Evolutionary conservation across 1,284 basidiomycete genomes (phyloP).

Genomic region (Cystobasidium pallidum): DNA sequence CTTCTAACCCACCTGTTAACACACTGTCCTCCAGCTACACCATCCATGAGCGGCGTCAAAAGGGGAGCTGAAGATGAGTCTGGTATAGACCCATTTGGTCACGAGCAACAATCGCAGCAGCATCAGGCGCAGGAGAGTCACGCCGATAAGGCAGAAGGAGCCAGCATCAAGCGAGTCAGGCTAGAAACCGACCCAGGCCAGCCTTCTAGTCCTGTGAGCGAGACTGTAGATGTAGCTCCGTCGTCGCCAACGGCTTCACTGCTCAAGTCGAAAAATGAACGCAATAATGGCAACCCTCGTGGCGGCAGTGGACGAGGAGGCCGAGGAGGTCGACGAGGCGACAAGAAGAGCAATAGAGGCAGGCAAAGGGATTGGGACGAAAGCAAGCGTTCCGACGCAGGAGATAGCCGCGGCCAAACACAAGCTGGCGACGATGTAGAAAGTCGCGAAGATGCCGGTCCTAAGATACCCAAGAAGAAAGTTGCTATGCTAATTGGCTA

Average conservation of each 20-base stretch:
- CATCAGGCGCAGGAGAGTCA: constrained; percentile 5
- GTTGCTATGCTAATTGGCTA: constrained; percentile 63
- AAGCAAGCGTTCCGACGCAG: background rate
- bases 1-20: background rate
- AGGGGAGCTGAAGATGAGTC: constrained; percentile 10
- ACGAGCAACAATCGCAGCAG: constrained; percentile 6
- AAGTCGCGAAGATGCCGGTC: constrained; percentile 55
- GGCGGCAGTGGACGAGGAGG: constrained; percentile 13
- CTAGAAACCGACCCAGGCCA: constrained; percentile 1
- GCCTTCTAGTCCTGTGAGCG: constrained; percentile 4
- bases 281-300: constrained; percentile 1
- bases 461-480: constrained; percentile 62
- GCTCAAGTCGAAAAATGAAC: constrained; percentile 20
- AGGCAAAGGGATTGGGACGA: constrained; percentile 26
- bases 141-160: constrained; percentile 7
- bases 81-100: background rate
- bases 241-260: constrained; percentile 20
- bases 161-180: constrained; percentile 26
- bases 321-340: constrained; percentile 19
- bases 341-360: constrained; percentile 29
- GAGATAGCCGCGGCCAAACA: constrained; percentile 57
- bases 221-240: constrained; percentile 2
- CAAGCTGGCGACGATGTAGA: constrained; percentile 54
- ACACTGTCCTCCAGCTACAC: too few species aligned
- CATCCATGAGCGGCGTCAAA: constrained; percentile 11